Base-by-base conservation (phyloP, 2,329 filamentous ascomycete species). In the Fusarium veterinarium region DNA sequence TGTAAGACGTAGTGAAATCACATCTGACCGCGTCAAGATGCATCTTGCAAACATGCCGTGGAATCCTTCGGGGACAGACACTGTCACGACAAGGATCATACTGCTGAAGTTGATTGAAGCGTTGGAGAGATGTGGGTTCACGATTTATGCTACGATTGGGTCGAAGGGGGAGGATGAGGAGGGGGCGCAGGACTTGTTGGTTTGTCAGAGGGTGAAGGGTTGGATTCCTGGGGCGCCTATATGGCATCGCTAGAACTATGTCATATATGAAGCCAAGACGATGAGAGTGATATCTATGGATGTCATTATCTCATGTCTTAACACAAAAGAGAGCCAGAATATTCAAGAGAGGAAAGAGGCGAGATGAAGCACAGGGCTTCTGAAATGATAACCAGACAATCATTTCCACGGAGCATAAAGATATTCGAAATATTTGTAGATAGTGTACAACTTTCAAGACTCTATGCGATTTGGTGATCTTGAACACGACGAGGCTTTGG, bases 181-280 rank as follows among this genome's bases (percentile, higher is more conserved):
- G 17, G 55, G 55, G 0, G 55, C 53, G 2, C 45, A 66, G 10
- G 69, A 72, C 51, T 13, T 72, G 31, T 33, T 72, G 28, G 20
- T 72, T 9, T 72, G 69, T 19, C 69, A 72, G 28, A 53, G 69
- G 51, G 51, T 53, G 10, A 60, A 40, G 33, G 59, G 64, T 51
- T 72, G 69, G 69, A 30, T 69, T 35, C 64, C 69, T 20, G 69
- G 69, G 19, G 58, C 63, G 12, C 68, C 69, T 3, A 64, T 71
- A 17, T 67, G 64, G 53, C 69, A 72, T 70, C 65, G 67, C 17
- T 69, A 41, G n/a, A 41, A 6, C 16, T 30, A 30, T 28, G 28
- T 28, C 28, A 28, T 28, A 28, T 28, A 28, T 33, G 13, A 14
- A 33, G 33, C 13, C 6, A 33, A 14, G 31, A 33, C 6, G 31